Base-by-base conservation (phyloP, 805 yeast genomes). In the Wickerhamiella bombiphila region DNA sequence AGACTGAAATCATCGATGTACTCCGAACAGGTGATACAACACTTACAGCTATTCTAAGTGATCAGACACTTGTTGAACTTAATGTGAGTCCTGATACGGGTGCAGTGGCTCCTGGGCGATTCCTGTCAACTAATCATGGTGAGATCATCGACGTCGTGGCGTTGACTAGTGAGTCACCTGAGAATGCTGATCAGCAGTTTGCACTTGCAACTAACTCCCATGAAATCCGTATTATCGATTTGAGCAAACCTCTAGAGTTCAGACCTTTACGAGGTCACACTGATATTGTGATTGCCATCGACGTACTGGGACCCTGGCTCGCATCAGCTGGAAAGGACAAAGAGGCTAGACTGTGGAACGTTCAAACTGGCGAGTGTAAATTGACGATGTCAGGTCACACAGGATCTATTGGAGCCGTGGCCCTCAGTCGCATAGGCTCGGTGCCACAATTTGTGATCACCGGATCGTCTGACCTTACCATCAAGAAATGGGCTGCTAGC, bases 121-220 rank as follows among this genome's bases (percentile, higher is more conserved):
- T 15, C 30, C 65, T 85, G 48, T 91, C 95, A 1, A 96, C 96
- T 48, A 85, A 85, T 57, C 94, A 88, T 59, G 97, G 96, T 40
- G 88, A 91, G 19, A 76, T 91, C 50, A 94, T 95, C 2, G 97
- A 88, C 54, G 68, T 85, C 62, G 71, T 74, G 47, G 78, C 74
- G 51, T 77, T 76, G 22, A 91, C 91, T 0, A n/a, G n/a, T n/a
- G n/a, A n/a, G n/a, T n/a, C n/a, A n/a, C n/a, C n/a, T n/a, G n/a
- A n/a, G n/a, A n/a, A n/a, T n/a, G n/a, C n/a, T n/a, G 81, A 82
- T 5, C 53, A 64, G 18, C 43, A 56, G 11, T 56, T 88, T 32
- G 97, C 93, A 3, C 57, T 91, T 46, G 96, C 97, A 2, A 88
- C 97, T 3, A 91, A 91, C 57, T 81, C 97, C 1, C 93, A 95